phyloP scores from a whole-genome alignment of 176 grass and related monocot species.

The Phoenix roebelenii region DNA sequence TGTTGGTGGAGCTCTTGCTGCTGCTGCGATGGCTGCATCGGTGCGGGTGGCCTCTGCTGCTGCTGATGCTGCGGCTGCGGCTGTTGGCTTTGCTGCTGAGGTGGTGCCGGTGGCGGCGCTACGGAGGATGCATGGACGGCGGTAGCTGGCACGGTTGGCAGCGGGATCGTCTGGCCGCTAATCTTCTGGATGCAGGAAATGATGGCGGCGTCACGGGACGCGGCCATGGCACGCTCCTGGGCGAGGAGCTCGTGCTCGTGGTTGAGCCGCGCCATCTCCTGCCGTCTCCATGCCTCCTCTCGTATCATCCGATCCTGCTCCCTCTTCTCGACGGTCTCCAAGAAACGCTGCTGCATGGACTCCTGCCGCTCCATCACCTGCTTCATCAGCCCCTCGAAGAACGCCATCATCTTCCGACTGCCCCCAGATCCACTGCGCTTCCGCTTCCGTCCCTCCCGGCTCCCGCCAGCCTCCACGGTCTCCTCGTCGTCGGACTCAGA shows the following conservation, averaged over 20 bases:
- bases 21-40: slow-evolving; percentile 10
- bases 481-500: slow-evolving; percentile 77
- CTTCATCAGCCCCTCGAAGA: slow-evolving; percentile 87
- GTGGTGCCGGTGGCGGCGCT: slow-evolving; percentile 31
- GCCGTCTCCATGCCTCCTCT: slow-evolving; percentile 90
- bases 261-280: slow-evolving; percentile 74
- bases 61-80: slow-evolving; percentile 15
- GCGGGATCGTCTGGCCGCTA: slow-evolving; percentile 62
- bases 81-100: background rate
- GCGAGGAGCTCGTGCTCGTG: slow-evolving; percentile 85
- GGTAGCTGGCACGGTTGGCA: slow-evolving; percentile 42
- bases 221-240: slow-evolving; percentile 83
- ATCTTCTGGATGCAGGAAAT: slow-evolving; percentile 94
- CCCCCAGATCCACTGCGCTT: background rate
- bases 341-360: slow-evolving; percentile 80
- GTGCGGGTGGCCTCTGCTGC: background rate
- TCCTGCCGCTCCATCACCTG: slow-evolving; percentile 96
- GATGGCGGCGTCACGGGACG: slow-evolving; percentile 70
- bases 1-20: background rate
- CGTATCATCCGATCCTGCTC: slow-evolving; percentile 94
- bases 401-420: slow-evolving; percentile 68
- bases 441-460: slow-evolving; percentile 1
- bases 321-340: slow-evolving; percentile 87
- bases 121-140: slow-evolving; percentile 17
- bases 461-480: slow-evolving; percentile 38